Evolutionary conservation across 1,139 yeast species (phyloP).

Genomic region (Taphrina confusa): DNA sequence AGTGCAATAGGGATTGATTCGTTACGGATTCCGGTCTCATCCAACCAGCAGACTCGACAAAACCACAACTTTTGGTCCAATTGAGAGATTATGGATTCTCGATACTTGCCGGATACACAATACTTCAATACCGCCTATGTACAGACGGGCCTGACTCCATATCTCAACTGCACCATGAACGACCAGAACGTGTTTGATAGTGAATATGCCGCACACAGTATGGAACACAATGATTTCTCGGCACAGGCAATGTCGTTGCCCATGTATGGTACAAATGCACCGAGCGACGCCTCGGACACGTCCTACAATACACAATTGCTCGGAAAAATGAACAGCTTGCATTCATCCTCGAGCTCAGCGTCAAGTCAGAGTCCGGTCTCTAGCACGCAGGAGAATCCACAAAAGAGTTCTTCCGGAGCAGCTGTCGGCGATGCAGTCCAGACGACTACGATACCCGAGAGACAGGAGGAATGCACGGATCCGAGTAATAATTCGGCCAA

Average conservation of each 20-base stretch:
- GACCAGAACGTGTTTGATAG: conserved; percentile 6
- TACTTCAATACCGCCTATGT: conserved; percentile 5
- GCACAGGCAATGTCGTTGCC: not conserved
- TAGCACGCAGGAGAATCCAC: not conserved
- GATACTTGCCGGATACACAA: conserved; percentile 7
- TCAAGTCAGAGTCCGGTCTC: conserved; percentile 5
- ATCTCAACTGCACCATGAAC: conserved; percentile 1
- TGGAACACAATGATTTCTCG: conserved; percentile 6
- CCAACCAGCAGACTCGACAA: too few relatives aligned
- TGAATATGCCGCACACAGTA: conserved; percentile 9
- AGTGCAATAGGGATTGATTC: too few relatives aligned
- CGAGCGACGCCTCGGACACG: not conserved
- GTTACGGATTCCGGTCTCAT: too few relatives aligned
- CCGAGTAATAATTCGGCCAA: conserved; percentile 13
- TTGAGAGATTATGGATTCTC: too few relatives aligned
- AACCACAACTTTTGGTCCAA: too few relatives aligned
- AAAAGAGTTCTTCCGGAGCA: not conserved
- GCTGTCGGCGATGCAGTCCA: too few relatives aligned
- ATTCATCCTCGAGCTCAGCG: conserved; percentile 7
- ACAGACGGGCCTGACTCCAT: conserved; percentile 13
- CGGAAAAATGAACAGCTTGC: not conserved
- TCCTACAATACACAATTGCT: conserved; percentile 7
- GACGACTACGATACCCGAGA: not conserved
- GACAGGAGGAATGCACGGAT: not conserved
- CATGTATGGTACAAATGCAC: not conserved